A percentile compares a stretch with the other conserved stretches of the same genome.
Conservation (phyloP, 1,284 basidiomycete species). For the Singerocomus inundabilis region DNA sequence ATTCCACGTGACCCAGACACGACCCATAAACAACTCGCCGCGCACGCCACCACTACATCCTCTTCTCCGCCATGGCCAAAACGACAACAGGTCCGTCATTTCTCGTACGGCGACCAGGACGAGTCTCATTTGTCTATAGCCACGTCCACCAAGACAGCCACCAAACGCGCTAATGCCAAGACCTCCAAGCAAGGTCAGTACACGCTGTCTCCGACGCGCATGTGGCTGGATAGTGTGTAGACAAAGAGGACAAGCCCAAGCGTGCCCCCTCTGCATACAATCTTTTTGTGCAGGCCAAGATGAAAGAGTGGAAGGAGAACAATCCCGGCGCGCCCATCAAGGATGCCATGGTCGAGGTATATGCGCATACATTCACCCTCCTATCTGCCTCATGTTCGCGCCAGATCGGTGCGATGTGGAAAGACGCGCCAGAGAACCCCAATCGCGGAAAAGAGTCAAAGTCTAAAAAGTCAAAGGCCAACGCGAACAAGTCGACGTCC, state of each 20-base stretch:
- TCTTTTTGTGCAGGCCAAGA: slow-evolving; percentile 49
- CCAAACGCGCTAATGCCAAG: slow-evolving; percentile 47
- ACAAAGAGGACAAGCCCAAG: slow-evolving; percentile 47
- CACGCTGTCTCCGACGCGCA: background rate
- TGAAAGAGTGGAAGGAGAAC: slow-evolving; percentile 53
- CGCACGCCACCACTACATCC: slow-evolving; percentile 9
- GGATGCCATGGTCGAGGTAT: slow-evolving; percentile 53
- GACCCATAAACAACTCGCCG: slow-evolving; percentile 15
- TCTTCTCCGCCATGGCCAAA: slow-evolving; percentile 35
- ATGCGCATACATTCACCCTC: slow-evolving; percentile 17
- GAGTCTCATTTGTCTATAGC: slow-evolving; percentile 30
- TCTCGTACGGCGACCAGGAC: too few relatives aligned
- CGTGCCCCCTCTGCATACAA: slow-evolving; percentile 55
- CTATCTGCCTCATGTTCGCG: slow-evolving; percentile 10
- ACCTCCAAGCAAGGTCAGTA: slow-evolving; percentile 33
- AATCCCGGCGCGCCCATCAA: slow-evolving; percentile 47
- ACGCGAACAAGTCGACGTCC: slow-evolving; percentile 23
- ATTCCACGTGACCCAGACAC: slow-evolving; percentile 36
- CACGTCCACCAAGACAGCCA: slow-evolving; percentile 51
- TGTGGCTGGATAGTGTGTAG: slow-evolving; percentile 15
- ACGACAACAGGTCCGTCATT: slow-evolving; percentile 33
- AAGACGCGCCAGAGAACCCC: slow-evolving; percentile 56
- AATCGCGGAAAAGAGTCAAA: slow-evolving; percentile 51
- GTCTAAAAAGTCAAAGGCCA: slow-evolving; percentile 39
- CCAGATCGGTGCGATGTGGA: slow-evolving; percentile 55